Evolutionary conservation across 2,329 filamentous ascomycete species (phyloP).

Genomic region (Paraphoma chrysanthemicola): DNA sequence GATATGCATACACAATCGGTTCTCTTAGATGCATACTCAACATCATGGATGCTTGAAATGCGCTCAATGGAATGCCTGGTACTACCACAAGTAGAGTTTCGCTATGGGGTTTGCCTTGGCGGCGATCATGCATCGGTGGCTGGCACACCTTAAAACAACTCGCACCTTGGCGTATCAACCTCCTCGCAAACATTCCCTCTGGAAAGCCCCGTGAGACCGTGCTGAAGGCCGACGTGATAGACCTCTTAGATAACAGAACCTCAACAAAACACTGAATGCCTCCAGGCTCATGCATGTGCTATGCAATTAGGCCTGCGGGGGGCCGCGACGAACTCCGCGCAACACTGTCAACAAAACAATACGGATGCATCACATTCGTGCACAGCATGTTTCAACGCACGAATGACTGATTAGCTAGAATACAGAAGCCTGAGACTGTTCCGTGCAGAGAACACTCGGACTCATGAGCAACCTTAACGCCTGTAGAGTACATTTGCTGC

Average conservation of each 20-base stretch:
- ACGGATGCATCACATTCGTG: not conserved
- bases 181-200: conserved; percentile 4
- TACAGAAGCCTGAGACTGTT: conserved; percentile 31
- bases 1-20: not conserved
- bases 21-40: not conserved
- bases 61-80: no score
- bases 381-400: not conserved
- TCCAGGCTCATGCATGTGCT: no score
- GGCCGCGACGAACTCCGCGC: no score
- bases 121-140: conserved; percentile 4
- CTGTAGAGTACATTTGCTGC: conserved; percentile 35
- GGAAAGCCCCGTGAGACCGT: no score
- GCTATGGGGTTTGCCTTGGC: not conserved
- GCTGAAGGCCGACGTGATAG: no score
- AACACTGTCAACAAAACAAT: not conserved
- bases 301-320: no score
- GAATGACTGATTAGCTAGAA: conserved; percentile 30
- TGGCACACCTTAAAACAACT: conserved; percentile 14
- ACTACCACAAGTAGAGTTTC: no score
- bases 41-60: not conserved
- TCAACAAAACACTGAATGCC: not conserved
- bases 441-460: conserved; percentile 23
- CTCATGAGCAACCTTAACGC: conserved; percentile 33
- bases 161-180: conserved; percentile 7
- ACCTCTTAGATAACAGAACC: not conserved